Evolutionary conservation across 805 yeast genomes (phyloP), one percentile per base, ranked within the genome.

Genomic region (Starmerella khaoyaiensis): DNA sequence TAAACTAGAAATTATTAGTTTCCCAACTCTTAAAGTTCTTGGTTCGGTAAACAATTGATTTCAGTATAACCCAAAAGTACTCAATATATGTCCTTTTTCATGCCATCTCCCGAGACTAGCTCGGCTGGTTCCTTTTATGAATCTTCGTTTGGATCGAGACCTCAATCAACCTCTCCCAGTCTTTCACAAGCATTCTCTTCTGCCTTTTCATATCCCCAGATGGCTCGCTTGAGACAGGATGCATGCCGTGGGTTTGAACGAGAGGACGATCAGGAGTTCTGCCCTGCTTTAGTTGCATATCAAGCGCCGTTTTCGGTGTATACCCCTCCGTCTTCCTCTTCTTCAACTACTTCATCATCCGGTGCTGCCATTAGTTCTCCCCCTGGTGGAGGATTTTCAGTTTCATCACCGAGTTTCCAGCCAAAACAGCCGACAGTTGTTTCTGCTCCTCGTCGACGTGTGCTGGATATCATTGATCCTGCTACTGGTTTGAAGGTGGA

Each of bases 191-290:
- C 50, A 14, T n/a, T n/a, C n/a, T n/a, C n/a, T n/a, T n/a, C n/a
- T n/a, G 15, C 16, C 8, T 20, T 26, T n/a, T 7, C 18, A 8
- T 52, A 50, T 34, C 47, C 53, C 29, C 49, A 35, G 7, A 26
- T 44, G 22, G 50, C 44, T 33, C 48, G 47, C 35, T 25, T 40
- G 37, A 44, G 55, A 11, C 42, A 41, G 19, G 55, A 75, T 46
- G 67, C 74, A 27, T 72, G 75, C 50, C 69, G 79, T 48, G 75
- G 82, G 26, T 76, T 79, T 54, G 84, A 76, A 47, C 53, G 65
- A 28, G 82, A 74, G 53, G 80, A 78, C 47, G 87, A 79, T 55
- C 53, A 68, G 35, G 86, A 76, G 58, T 79, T 79, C 55, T 74
- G 76, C 47, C 80, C 80, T 7, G 61, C 60, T 2, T 44, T 59